phyloP scores from a whole-genome alignment of 768 basidiomycete species.

The Kwoniella bestiolae region DNA sequence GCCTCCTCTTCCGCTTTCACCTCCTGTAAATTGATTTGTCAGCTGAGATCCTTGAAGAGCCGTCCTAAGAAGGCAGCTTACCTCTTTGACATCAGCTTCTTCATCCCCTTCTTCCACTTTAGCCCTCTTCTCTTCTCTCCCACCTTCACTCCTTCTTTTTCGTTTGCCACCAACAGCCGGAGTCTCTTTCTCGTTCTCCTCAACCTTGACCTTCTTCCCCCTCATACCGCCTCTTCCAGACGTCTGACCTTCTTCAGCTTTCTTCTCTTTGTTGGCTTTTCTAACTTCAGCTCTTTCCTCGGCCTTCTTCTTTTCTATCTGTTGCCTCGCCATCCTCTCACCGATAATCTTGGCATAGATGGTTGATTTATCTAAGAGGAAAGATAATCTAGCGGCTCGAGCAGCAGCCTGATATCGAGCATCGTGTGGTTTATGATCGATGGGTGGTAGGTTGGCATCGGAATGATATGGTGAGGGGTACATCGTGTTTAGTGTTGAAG shows the following conservation, averaged over 20 bases:
- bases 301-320: constrained; percentile 48
- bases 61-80: constrained; percentile 1
- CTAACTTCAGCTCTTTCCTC: constrained; percentile 43
- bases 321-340: constrained; percentile 69
- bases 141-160: constrained; percentile 35
- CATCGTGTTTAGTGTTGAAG: background rate
- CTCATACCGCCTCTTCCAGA: constrained; percentile 30
- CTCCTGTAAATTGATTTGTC: constrained; percentile 2
- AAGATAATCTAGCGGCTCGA: constrained; percentile 49
- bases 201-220: constrained; percentile 26
- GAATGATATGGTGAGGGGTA: constrained; percentile 14
- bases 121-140: constrained; percentile 33
- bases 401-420: constrained; percentile 34
- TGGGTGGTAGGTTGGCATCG: constrained; percentile 8
- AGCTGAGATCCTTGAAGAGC: background rate
- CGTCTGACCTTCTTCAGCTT: constrained; percentile 14
- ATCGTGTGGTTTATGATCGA: constrained; percentile 2
- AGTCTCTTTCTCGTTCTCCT: constrained; percentile 18
- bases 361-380: constrained; percentile 74
- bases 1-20: constrained; percentile 7
- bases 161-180: constrained; percentile 22
- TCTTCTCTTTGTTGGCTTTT: constrained; percentile 53
- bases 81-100: background rate
- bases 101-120: constrained; percentile 39
- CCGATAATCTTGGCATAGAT: constrained; percentile 75